phyloP scores from a whole-genome alignment of 2,329 filamentous ascomycete genomes.

The Verticillium zaregamsianum region DNA sequence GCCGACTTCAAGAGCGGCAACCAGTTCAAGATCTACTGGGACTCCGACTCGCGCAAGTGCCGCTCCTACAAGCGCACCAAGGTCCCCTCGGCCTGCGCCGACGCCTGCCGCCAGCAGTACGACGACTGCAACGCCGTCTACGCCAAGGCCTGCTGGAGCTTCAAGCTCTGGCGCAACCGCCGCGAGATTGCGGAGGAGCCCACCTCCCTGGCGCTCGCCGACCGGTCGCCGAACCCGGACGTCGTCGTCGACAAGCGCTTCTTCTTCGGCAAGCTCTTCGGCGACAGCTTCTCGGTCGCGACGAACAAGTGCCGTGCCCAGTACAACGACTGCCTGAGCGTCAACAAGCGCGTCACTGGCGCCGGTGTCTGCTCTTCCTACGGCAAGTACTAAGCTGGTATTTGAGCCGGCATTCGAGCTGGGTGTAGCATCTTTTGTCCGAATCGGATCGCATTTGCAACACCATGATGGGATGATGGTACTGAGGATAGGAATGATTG shows the following conservation, averaged over 20 bases:
- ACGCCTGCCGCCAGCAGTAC: constrained; percentile 51
- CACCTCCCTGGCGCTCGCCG: neutral
- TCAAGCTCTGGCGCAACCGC: constrained; percentile 14
- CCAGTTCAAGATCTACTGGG: constrained; percentile 50
- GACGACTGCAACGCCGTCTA: constrained; percentile 43
- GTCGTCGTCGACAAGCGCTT: constrained; percentile 13
- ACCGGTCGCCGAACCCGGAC: constrained; percentile 7
- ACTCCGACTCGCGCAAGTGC: constrained; percentile 37
- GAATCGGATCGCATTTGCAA: neutral
- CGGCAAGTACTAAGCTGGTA: neutral
- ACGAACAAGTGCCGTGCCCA: constrained; percentile 42
- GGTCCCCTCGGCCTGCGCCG: constrained; percentile 38
- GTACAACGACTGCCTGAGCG: constrained; percentile 41
- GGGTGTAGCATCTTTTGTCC: neutral
- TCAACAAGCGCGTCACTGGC: constrained; percentile 34
- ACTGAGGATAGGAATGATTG: neutral
- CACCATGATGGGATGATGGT: neutral
- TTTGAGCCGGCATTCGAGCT: neutral
- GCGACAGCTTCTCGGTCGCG: constrained; percentile 22
- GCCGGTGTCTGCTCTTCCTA: constrained; percentile 1
- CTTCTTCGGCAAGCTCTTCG: constrained; percentile 16
- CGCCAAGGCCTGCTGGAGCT: constrained; percentile 44
- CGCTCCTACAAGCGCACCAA: constrained; percentile 34
- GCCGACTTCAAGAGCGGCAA: constrained; percentile 32
- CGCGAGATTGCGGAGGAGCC: neutral